Conservation (phyloP, 306 rosid genomes). For the Castanea sativa region DNA sequence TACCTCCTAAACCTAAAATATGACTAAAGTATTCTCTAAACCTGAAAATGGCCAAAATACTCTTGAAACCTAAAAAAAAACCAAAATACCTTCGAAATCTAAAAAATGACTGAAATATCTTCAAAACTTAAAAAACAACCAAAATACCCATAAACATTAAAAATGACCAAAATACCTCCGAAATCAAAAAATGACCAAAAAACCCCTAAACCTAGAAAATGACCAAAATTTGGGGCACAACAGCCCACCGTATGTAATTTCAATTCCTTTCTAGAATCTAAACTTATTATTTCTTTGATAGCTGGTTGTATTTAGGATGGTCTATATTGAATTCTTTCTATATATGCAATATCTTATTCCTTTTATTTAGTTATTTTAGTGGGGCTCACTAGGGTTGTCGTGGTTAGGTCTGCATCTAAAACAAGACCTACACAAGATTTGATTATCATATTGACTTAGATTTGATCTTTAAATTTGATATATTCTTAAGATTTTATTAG, state of each 20-base stretch:
- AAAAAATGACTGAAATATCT: too few species aligned
- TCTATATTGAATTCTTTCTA: background rate
- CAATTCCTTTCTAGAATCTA: background rate
- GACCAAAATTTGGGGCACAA: too few species aligned
- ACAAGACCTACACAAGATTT: background rate
- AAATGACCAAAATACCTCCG: too few species aligned
- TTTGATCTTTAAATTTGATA: background rate
- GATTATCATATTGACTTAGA: background rate
- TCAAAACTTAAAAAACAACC: too few species aligned
- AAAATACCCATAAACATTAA: too few species aligned
- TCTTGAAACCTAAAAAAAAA: fast-evolving
- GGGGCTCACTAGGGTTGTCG: background rate
- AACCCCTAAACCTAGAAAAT: too few species aligned
- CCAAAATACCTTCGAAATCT: too few species aligned
- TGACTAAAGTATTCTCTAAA: too few species aligned
- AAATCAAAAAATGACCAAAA: too few species aligned
- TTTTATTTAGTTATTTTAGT: background rate
- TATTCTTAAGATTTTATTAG: background rate
- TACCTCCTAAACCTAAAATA: too few species aligned
- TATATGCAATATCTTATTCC: background rate
- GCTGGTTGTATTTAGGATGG: background rate
- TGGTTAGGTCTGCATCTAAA: background rate
- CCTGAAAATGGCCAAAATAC: too few species aligned
- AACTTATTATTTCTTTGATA: background rate
- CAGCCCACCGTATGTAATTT: background rate